Base-by-base conservation (phyloP, 148 eudicot genomes). In the Arctostaphylos glauca region DNA sequence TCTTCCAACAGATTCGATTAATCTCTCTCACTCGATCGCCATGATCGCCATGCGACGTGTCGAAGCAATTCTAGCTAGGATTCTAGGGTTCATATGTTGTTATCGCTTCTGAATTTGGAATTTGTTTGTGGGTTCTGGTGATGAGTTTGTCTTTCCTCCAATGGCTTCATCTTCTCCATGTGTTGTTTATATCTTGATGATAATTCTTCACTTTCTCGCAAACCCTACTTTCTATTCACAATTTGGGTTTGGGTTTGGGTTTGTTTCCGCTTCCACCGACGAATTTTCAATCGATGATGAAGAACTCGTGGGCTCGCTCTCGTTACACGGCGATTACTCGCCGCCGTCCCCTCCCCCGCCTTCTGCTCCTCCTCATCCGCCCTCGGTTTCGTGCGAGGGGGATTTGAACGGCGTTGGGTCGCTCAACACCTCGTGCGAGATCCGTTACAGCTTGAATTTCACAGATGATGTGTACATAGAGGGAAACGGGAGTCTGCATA, bases 291-390 rank as follows among this genome's bases (percentile, higher is more conserved):
- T 82, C 72, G 49, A 54, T 15, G 76, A 59, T 7, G 88, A 81
- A 19, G 64, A 59, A 6, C 23, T 59, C 18, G 15, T 1, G 47
- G 84, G 53, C 44, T 3, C 66, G 31, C 25, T 52, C 78, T 79
- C 76, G 2, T 85, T 79, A 49, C 92, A 90, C 12, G 95, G 93
- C 3, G 97, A 93, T 79, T 93, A 95, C 84, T 86, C 91, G 1
- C 96, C 97, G 46, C 96, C 95, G 15, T 79, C 93, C 0, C 97
- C 94, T 0, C 90, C 94, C 15, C 92, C 91, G 0, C 93, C 98
- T 2, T 25, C 89, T 5, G 88, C 89, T 52, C 89, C 94, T 3
- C 94, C 96, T 16, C 79, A 87, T 41, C 93, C 93, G 49, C 90
- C 95, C 19, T 72, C 95, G 16, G 80, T 87, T 48, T 84, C 92